phyloP scores from a whole-genome alignment of 768 basidiomycete species.

The Boletus reticulatus region DNA sequence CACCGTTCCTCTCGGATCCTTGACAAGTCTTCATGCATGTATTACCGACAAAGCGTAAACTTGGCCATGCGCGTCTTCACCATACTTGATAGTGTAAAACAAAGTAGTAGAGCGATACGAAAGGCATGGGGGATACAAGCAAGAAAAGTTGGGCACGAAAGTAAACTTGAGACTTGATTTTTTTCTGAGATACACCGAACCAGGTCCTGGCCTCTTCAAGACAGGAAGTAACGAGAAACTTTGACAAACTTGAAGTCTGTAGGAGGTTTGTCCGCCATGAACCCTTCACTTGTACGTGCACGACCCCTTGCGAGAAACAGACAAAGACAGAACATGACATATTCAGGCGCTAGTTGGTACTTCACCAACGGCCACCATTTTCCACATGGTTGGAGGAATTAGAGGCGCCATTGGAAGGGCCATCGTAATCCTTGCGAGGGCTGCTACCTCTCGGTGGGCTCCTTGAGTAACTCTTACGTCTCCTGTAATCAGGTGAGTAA shows the following conservation, averaged over 20 bases:
- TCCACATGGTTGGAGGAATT: constrained; percentile 38
- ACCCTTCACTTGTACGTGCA: constrained; percentile 43
- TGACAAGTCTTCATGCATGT: constrained; percentile 33
- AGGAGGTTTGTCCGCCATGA: constrained; percentile 38
- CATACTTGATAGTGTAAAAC: constrained; percentile 42
- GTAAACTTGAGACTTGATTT: constrained; percentile 68
- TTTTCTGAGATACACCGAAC: constrained; percentile 54
- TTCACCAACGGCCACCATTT: constrained; percentile 62
- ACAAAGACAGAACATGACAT: constrained; percentile 26
- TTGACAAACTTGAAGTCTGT: constrained; percentile 46
- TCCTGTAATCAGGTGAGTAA: constrained; percentile 76
- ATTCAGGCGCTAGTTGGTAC: constrained; percentile 18
- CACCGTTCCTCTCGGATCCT: constrained; percentile 21
- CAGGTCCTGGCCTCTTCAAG: constrained; percentile 44
- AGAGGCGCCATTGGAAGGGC: constrained; percentile 39
- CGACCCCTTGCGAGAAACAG: constrained; percentile 39
- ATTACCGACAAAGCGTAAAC: constrained; percentile 37
- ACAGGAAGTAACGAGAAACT: constrained; percentile 48
- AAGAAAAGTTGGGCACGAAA: constrained; percentile 55
- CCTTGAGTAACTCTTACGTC: constrained; percentile 73
- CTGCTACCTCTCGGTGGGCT: constrained; percentile 77
- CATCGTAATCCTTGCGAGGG: constrained; percentile 50
- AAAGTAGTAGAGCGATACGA: constrained; percentile 48
- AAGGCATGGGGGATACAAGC: constrained; percentile 38
- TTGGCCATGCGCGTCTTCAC: constrained; percentile 37